Conservation (phyloP, 2,329 filamentous ascomycete genomes). For the Pseudopyrenochaeta lycopersici region DNA sequence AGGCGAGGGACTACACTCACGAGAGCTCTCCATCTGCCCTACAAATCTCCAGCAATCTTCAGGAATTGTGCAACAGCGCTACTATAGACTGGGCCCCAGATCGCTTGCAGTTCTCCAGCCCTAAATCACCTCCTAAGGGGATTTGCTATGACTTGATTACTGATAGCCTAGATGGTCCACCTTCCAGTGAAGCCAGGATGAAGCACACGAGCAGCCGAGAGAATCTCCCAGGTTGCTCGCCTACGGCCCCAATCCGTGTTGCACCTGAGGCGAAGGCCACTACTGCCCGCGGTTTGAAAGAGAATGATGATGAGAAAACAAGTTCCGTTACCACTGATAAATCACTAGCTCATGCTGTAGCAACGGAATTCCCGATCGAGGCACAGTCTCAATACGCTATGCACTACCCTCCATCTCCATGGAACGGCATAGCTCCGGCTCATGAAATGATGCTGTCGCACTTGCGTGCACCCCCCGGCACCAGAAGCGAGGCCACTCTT, state of each 20-base stretch:
- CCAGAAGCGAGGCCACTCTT: background rate
- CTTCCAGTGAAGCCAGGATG: background rate
- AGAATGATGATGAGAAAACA: background rate
- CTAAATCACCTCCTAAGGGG: background rate
- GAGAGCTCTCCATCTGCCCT: background rate
- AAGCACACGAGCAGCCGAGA: background rate
- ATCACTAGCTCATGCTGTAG: background rate
- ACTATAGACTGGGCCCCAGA: background rate
- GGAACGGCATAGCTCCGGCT: background rate
- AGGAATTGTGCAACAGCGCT: background rate
- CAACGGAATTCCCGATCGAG: background rate
- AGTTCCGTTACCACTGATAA: background rate
- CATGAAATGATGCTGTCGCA: background rate
- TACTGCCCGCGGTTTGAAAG: background rate
- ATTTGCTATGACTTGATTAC: background rate
- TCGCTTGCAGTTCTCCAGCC: background rate
- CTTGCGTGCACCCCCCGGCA: background rate
- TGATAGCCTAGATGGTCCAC: background rate
- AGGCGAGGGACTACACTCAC: background rate
- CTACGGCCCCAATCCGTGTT: background rate
- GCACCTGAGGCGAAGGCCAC: background rate
- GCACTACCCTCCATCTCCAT: background rate
- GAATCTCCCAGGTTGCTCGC: background rate
- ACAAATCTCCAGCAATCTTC: background rate
- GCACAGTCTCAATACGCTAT: background rate